These are phyloP conservation scores for Sonneratia alba DNA, from an alignment of 345 rosid species.

Conservation along the genomic window DNA sequence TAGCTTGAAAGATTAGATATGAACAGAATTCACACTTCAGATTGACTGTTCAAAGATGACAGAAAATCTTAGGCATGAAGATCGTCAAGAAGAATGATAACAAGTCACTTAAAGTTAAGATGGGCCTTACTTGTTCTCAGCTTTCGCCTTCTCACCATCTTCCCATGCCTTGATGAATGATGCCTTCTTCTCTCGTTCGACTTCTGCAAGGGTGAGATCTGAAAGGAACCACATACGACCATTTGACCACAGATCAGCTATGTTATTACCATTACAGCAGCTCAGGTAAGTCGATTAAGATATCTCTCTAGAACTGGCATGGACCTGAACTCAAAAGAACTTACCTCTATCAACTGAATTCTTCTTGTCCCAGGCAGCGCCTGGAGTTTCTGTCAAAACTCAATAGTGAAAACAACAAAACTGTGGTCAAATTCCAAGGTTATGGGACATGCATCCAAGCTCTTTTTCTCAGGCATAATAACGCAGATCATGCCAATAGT, in stretches of 20 bases:
- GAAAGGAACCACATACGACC: slow-evolving; percentile 6
- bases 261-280: neutral
- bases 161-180: slow-evolving; percentile 89
- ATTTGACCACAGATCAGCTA: neutral
- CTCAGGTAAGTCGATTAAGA: neutral
- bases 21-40: neutral
- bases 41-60: neutral
- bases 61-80: neutral
- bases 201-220: slow-evolving; percentile 77
- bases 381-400: neutral
- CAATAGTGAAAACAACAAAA: neutral
- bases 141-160: slow-evolving; percentile 76
- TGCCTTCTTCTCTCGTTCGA: slow-evolving; percentile 56
- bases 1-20: neutral
- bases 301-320: neutral
- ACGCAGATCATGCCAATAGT: neutral
- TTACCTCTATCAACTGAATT: slow-evolving; percentile 7
- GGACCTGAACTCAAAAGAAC: neutral
- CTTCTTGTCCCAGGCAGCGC: neutral
- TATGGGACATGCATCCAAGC: neutral
- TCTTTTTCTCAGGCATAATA: neutral
- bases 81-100: neutral
- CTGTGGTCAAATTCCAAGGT: neutral
- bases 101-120: neutral
- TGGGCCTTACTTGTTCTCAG: slow-evolving; percentile 63